Percentiles rank a stretch among this genome's conserved stretches.
These are phyloP conservation scores for Aspergillus campestris DNA, from an alignment of 495 filamentous ascomycete species.

Conservation along the genomic window DNA sequence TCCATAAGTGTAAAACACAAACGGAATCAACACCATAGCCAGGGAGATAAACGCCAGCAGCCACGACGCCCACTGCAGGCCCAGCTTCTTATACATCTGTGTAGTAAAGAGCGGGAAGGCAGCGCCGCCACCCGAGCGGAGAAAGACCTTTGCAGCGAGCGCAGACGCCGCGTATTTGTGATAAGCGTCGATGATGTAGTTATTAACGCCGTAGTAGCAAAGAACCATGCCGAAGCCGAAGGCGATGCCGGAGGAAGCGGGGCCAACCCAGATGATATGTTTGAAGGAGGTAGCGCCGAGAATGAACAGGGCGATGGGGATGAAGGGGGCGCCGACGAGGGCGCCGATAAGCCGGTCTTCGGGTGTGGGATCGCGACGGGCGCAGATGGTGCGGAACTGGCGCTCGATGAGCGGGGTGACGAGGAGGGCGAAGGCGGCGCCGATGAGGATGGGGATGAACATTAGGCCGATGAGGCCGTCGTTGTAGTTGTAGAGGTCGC, in stretches of 20 bases:
- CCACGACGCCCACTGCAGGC: slow-evolving; percentile 49
- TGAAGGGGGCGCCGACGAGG: slow-evolving; percentile 24
- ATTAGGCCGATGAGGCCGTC: slow-evolving; percentile 26
- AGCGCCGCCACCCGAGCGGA: slow-evolving; percentile 26
- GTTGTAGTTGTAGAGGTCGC: slow-evolving; percentile 41
- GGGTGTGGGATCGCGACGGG: slow-evolving; percentile 15
- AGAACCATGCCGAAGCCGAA: slow-evolving; percentile 64
- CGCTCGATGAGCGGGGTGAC: slow-evolving; percentile 28
- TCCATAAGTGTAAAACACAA: slow-evolving; percentile 31
- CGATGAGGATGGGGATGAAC: slow-evolving; percentile 28
- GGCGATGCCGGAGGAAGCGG: slow-evolving; percentile 50
- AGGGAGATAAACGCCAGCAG: slow-evolving; percentile 46
- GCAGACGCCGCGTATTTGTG: slow-evolving; percentile 28
- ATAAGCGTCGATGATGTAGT: slow-evolving; percentile 65
- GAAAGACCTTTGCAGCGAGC: slow-evolving; percentile 27
- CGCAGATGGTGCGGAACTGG: slow-evolving; percentile 20
- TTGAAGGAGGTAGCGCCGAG: slow-evolving; percentile 54
- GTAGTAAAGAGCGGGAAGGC: slow-evolving; percentile 41
- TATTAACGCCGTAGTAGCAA: slow-evolving; percentile 60
- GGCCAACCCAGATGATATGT: slow-evolving; percentile 55
- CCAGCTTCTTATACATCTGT: slow-evolving; percentile 45
- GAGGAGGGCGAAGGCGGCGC: slow-evolving; percentile 49
- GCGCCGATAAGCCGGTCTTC: slow-evolving; percentile 31
- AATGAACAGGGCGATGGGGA: slow-evolving; percentile 42
- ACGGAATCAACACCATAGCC: slow-evolving; percentile 38